These are phyloP conservation scores for Serendipita vermifera DNA, from an alignment of 768 basidiomycete genomes.

Conservation along the genomic window DNA sequence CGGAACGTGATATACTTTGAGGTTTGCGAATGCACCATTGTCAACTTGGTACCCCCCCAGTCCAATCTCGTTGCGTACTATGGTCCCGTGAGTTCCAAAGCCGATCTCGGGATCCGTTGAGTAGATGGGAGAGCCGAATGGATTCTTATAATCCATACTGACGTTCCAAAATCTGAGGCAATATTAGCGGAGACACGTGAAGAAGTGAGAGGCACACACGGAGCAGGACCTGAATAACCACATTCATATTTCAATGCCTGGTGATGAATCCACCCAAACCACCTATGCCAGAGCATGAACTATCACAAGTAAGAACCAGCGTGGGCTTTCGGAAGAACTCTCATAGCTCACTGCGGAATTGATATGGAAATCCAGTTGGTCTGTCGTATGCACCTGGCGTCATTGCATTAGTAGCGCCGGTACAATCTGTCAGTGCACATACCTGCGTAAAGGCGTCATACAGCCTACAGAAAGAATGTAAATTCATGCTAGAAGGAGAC, in stretches of 20 bases:
- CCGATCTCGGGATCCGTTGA: neutral
- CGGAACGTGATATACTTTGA: neutral
- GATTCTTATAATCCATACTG: constrained; percentile 1
- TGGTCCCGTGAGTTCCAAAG: neutral
- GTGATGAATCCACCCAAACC: constrained; percentile 1
- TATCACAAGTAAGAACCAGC: neutral
- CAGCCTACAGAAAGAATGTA: neutral
- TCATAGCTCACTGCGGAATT: neutral
- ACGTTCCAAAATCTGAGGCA: neutral
- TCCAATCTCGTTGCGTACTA: neutral
- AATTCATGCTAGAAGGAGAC: neutral
- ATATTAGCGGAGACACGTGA: neutral
- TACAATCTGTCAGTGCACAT: neutral
- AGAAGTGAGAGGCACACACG: neutral
- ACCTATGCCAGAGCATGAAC: constrained; percentile 4
- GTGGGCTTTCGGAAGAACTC: neutral
- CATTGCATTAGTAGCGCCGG: neutral
- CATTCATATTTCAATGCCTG: neutral
- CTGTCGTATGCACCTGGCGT: neutral
- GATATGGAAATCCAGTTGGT: constrained; percentile 1
- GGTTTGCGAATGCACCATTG: constrained; percentile 7
- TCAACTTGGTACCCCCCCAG: neutral
- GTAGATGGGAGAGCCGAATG: neutral
- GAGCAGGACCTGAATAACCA: neutral
- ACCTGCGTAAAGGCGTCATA: constrained; percentile 5